Evolutionary conservation across 768 basidiomycete genomes (phyloP), one percentile per base, ranked within the genome.

Genomic region (Exsudoporus frostii): DNA sequence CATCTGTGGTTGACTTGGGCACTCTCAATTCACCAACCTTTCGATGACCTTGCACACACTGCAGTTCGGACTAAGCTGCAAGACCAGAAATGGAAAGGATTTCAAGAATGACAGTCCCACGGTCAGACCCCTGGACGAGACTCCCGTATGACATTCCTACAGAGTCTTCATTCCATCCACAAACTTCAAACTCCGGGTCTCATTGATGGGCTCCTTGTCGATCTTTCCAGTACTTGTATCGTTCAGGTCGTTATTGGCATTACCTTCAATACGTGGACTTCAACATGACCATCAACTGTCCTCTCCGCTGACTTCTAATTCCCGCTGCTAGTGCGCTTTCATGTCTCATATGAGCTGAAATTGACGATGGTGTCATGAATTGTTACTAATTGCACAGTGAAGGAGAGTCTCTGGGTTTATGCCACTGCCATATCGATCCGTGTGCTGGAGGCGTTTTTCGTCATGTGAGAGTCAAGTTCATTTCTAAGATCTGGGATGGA

Each of bases 331-430:
- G 88, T 74, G 51, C 9, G 14, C 37, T 43, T 57, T 37, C 22
- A 13, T 10, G 20, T 33, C 17, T 29, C 17, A 19, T 46, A 19
- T 49, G 14, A 14, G 41, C 22, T 10, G 9, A 40, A 20, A 10
- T 39, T 52, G 33, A 38, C 22, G 3, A 47, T 37, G 42, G 63
- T 51, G 17, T 58, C 48, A 59, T 53, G 55, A 51, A 40, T 20
- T 15, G 11, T n/a, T n/a, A n/a, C 38, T 8, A 20, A 34, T 44
- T 19, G 47, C 45, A 39, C 56, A 98, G 96, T 98, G 53, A 83
- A 85, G 65, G 96, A 98, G 71, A 95, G 94, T 17, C 78, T 96
- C 5, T 92, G 86, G 71, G 79, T 98, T 15, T 86, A 85, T 56
- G 78, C 38, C 75, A 88, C n/a, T 71, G 84, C n/a, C n/a, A 82